Conservation (phyloP, 768 basidiomycete genomes). For the Candolleomyces eurysporus region DNA sequence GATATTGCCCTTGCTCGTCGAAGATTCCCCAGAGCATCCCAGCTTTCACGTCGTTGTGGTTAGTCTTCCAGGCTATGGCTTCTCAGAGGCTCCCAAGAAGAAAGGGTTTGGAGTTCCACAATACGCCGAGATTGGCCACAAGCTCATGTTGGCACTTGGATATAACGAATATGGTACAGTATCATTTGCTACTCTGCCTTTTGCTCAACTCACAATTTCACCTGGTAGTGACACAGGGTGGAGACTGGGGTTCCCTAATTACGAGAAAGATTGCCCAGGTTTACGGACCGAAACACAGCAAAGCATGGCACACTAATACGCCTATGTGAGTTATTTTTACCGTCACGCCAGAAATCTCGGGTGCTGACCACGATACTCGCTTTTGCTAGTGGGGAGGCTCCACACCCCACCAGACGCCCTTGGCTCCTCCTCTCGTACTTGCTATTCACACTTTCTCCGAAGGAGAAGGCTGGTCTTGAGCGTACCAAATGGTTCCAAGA, state of each 20-base stretch:
- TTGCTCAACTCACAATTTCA: background rate
- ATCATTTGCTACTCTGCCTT: background rate
- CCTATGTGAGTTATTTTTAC: slow-evolving; percentile 30
- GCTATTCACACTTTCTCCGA: slow-evolving; percentile 24
- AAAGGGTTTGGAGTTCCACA: slow-evolving; percentile 35
- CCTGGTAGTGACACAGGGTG: slow-evolving; percentile 27
- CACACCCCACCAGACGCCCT: slow-evolving; percentile 22
- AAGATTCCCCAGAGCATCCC: slow-evolving; percentile 37
- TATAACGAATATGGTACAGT: slow-evolving; percentile 44
- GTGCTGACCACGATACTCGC: background rate
- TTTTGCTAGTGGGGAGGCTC: slow-evolving; percentile 14
- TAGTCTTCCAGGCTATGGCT: slow-evolving; percentile 56
- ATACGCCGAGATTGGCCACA: slow-evolving; percentile 20
- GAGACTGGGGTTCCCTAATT: slow-evolving; percentile 28
- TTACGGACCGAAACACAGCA: slow-evolving; percentile 38
- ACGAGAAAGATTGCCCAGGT: slow-evolving; percentile 24
- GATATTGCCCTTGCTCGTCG: slow-evolving; percentile 47
- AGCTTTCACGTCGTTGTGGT: slow-evolving; percentile 59
- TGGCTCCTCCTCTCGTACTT: slow-evolving; percentile 23
- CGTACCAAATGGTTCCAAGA: slow-evolving; percentile 25
- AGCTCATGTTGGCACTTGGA: slow-evolving; percentile 42
- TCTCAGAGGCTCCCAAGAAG: slow-evolving; percentile 50
- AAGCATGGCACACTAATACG: slow-evolving; percentile 53
- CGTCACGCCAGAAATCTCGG: background rate
- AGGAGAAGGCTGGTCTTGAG: slow-evolving; percentile 33